Conservation (phyloP, 306 rosid genomes). For the Pyrus betulifolia region DNA sequence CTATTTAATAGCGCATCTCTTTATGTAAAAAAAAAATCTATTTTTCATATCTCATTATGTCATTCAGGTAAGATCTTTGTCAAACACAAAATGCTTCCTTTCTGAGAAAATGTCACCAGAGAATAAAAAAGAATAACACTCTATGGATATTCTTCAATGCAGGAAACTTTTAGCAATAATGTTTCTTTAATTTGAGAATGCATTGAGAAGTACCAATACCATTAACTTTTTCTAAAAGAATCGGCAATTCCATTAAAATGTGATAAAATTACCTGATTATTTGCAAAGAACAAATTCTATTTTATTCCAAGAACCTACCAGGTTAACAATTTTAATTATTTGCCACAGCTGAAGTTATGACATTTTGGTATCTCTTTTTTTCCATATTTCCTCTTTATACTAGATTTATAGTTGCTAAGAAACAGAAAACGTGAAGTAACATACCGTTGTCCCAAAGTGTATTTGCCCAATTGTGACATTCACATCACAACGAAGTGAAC, state of each 20-base stretch:
- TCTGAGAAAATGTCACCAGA: neutral
- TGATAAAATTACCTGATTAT: neutral
- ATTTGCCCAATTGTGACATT: slow-evolving; percentile 73
- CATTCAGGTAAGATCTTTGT: neutral
- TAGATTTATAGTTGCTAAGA: neutral
- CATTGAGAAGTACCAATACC: neutral
- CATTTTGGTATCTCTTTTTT: neutral
- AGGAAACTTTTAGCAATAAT: neutral
- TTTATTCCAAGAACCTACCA: neutral
- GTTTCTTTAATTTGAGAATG: neutral
- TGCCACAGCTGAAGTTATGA: neutral
- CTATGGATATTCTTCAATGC: neutral
- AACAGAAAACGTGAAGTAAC: neutral
- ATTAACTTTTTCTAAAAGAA: neutral
- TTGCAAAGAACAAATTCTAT: neutral
- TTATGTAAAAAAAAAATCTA: neutral
- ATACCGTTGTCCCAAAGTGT: slow-evolving; percentile 79
- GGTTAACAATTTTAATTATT: neutral
- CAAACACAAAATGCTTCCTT: neutral
- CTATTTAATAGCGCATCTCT: neutral
- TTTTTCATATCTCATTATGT: neutral
- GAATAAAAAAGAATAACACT: neutral
- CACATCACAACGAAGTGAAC: slow-evolving; percentile 93
- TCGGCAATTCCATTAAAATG: too few relatives aligned
- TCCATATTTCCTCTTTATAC: neutral